Evolutionary conservation across 148 eudicot species (phyloP).

Genomic region (Arbutus unedo): DNA sequence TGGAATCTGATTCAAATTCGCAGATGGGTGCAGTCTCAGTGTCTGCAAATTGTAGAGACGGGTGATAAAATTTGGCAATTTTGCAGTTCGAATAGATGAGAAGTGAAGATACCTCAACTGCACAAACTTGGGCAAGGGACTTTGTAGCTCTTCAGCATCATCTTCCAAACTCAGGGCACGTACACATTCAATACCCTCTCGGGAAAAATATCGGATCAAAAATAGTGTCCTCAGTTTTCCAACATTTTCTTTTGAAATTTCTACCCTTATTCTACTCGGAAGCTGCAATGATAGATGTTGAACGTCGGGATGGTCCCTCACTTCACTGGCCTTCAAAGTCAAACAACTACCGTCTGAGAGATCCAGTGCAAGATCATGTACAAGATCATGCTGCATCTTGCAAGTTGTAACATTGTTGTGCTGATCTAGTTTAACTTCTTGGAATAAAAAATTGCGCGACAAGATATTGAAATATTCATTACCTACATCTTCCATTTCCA

Average conservation of each 20-base stretch:
- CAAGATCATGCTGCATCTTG: neutral
- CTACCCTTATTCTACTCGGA: neutral
- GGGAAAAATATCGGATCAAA: neutral
- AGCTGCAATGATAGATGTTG: neutral
- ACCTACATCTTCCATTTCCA: constrained; percentile 12
- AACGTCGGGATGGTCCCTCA: neutral
- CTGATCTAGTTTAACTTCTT: neutral
- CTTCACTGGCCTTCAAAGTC: neutral
- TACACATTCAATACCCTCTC: neutral
- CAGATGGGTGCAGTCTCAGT: too few relatives aligned
- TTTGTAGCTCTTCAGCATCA: constrained; percentile 5
- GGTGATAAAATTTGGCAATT: constrained; percentile 24
- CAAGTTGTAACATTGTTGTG: neutral
- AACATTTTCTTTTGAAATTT: neutral
- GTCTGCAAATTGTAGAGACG: constrained; percentile 43
- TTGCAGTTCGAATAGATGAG: neutral
- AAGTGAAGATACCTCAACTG: constrained; percentile 29
- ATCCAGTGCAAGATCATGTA: neutral
- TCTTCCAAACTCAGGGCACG: neutral
- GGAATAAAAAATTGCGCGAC: neutral
- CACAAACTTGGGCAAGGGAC: neutral
- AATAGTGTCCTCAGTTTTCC: neutral
- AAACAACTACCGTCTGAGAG: neutral
- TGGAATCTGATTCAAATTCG: too few relatives aligned
- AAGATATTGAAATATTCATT: neutral